phyloP scores from a whole-genome alignment of 768 basidiomycete genomes.

The Tylopilus sp. region DNA sequence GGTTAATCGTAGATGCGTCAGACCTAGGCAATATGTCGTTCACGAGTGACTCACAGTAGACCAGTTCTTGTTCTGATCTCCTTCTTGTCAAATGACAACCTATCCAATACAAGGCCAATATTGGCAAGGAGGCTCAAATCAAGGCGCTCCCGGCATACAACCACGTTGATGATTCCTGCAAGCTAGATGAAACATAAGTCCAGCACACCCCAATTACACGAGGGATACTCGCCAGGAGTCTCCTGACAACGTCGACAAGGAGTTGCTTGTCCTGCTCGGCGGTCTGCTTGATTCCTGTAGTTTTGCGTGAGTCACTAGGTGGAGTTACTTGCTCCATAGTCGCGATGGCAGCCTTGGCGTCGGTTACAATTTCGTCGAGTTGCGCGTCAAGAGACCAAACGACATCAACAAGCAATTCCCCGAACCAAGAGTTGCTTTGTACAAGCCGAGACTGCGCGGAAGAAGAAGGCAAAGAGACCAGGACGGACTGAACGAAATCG shows the following conservation, averaged over 20 bases:
- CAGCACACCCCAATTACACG: background rate
- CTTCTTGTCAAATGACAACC: conserved; percentile 65
- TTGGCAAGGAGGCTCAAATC: conserved; percentile 61
- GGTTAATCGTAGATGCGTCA: conserved; percentile 3
- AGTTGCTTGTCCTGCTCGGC: conserved; percentile 64
- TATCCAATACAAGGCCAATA: conserved; percentile 69
- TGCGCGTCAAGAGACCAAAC: conserved; percentile 80
- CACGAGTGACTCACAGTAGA: conserved; percentile 59
- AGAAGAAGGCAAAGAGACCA: conserved; percentile 64
- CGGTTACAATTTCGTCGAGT: conserved; percentile 64
- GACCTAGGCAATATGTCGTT: background rate
- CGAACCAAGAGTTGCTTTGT: conserved; percentile 46
- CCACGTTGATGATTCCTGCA: conserved; percentile 51
- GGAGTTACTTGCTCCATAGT: conserved; percentile 25
- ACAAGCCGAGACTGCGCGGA: conserved; percentile 37
- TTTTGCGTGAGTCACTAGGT: conserved; percentile 25
- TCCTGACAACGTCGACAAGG: conserved; percentile 54
- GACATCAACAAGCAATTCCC: conserved; percentile 73
- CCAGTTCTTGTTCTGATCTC: conserved; percentile 78
- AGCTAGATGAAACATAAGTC: conserved; percentile 39
- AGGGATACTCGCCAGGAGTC: conserved; percentile 47
- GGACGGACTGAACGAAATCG: conserved; percentile 61
- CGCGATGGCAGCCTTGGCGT: conserved; percentile 45
- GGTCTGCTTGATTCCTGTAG: conserved; percentile 45
- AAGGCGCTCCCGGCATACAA: conserved; percentile 69